These are phyloP conservation scores for Hemileccinum rubropunctum DNA, from an alignment of 768 basidiomycete species.

Conservation along the genomic window DNA sequence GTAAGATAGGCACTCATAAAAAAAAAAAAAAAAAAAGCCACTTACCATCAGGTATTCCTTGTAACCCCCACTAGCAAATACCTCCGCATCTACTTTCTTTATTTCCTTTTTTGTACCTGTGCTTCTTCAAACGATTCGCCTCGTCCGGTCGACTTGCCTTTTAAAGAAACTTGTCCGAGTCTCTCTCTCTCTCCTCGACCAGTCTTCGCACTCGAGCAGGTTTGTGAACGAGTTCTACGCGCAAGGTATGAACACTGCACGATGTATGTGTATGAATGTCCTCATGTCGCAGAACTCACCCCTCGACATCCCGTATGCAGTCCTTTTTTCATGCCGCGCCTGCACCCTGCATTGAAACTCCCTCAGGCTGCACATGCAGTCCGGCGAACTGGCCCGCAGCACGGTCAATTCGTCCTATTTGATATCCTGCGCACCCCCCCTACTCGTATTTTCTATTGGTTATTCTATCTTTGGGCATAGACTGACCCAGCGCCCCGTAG, in stretches of 20 bases:
- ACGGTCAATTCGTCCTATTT: neutral
- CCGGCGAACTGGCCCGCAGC: neutral
- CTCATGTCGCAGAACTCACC: too few species aligned
- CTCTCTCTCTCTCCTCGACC: too few species aligned
- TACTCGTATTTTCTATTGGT: neutral
- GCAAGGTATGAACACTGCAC: too few species aligned
- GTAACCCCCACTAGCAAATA: conserved; percentile 12
- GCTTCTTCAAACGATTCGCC: conserved; percentile 22
- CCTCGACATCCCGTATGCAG: too few species aligned
- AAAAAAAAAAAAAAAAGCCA: too few species aligned
- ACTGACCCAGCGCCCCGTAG: too few species aligned
- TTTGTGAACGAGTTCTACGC: too few species aligned
- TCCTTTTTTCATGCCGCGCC: neutral
- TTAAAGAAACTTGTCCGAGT: conserved; percentile 1
- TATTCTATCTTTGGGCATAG: too few species aligned
- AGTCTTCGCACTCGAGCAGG: too few species aligned
- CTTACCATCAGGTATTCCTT: neutral
- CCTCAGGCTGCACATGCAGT: too few species aligned
- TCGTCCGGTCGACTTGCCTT: conserved; percentile 3
- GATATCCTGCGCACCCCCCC: conserved; percentile 1
- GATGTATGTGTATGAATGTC: too few species aligned
- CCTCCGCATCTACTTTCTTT: neutral
- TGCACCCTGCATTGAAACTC: too few species aligned
- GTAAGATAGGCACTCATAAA: conserved; percentile 5
- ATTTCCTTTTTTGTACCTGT: conserved; percentile 9